Evolutionary conservation across 306 rosid species (phyloP), one percentile per base, ranked within the genome.

Genomic region (Ammopiptanthus mongolicus): DNA sequence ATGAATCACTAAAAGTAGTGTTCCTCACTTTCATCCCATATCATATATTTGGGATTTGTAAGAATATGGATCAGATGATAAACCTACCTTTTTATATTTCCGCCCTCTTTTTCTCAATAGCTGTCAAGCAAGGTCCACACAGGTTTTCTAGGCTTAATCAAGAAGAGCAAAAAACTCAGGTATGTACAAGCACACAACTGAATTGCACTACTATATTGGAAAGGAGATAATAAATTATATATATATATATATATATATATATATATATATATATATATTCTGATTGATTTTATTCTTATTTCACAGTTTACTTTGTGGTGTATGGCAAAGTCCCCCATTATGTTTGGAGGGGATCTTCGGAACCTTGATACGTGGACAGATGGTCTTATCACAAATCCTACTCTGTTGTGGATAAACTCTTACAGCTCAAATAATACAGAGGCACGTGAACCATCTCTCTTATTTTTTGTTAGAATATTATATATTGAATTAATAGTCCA

Each of bases 321-420:
- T 64, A 88, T 90, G 82, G 87, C 97, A 52, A 86, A 84, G 61
- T 91, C 95, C 78, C 97, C 97, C 46, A 84, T 91, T 53, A 91
- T 89, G 95, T 91, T 33, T 78, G 97, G 97, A 78, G 97, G 93
- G 61, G 93, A 92, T 87, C 74, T 92, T 73, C 80, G 91, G 65
- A 78, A 85, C 0, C 78, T 88, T 47, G 92, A 90, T 68, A 17
- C 42, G 25, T 6, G 60, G 56, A 85, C 88, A 13, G 36, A 19
- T 62, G 69, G 55, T 41, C 77, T 90, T 50, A 80, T 90, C 59
- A 84, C 89, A 15, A 84, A 90, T 77, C 93, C 96, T 28, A 85
- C 85, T 11, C 41, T 92, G 36, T 71, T 92, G 77, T 89, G 78
- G 84, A 92, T 90, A 42, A 87, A 92, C 82, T 73, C 83, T 41